phyloP scores from a whole-genome alignment of 768 basidiomycete species.

The Serendipita vermifera region DNA sequence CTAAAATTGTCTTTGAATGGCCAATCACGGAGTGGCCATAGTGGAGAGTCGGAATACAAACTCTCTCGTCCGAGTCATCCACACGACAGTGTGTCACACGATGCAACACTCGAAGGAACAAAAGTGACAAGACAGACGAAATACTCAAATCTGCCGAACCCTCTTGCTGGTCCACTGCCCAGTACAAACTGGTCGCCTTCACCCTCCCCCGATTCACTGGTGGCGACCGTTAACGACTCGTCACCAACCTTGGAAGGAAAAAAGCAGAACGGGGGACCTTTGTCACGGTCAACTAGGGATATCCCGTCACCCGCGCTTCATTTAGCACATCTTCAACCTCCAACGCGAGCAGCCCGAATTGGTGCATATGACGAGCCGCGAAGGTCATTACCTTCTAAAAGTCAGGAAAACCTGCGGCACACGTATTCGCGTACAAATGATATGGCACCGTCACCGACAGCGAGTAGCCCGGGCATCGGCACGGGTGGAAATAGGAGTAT shows the following conservation, averaged over 20 bases:
- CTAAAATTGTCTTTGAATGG: not conserved
- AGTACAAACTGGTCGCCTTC: too few species aligned
- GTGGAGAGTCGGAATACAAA: slow-evolving; percentile 1
- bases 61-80: not conserved
- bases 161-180: too few species aligned
- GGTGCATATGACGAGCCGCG: not conserved
- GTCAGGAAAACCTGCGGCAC: slow-evolving; percentile 2
- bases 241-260: too few species aligned
- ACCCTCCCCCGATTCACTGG: too few species aligned
- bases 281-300: too few species aligned
- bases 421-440: not conserved
- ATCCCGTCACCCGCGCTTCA: too few species aligned
- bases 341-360: not conserved
- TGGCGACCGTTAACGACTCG: too few species aligned
- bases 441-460: not conserved
- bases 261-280: too few species aligned
- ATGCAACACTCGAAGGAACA: not conserved
- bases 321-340: too few species aligned
- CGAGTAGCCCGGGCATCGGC: not conserved
- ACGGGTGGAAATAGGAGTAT: not conserved
- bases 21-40: slow-evolving; percentile 1
- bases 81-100: not conserved
- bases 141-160: not conserved
- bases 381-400: not conserved
- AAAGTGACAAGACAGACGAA: not conserved